phyloP scores from a whole-genome alignment of 2,329 filamentous ascomycete species.

The Monosporascus sp. region DNA sequence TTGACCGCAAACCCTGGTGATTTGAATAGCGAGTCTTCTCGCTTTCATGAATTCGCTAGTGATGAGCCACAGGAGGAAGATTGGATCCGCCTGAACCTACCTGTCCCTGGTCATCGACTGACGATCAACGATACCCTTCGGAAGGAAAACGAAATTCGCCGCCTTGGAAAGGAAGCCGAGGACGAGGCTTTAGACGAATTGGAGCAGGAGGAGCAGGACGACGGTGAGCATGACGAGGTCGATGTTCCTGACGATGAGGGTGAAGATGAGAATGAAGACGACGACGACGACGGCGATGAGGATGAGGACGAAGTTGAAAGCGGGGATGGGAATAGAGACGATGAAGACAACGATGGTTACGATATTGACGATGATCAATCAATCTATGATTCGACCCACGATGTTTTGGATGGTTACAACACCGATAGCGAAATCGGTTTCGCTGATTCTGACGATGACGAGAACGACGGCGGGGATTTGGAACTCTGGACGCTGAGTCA shows the following conservation, averaged over 20 bases:
- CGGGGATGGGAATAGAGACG: constrained; percentile 34
- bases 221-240: constrained; percentile 44
- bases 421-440: constrained; percentile 68
- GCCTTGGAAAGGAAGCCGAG: constrained; percentile 82
- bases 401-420: constrained; percentile 63
- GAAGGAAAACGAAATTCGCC: constrained; percentile 85
- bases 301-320: constrained; percentile 44
- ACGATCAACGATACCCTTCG: constrained; percentile 85
- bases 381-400: constrained; percentile 53
- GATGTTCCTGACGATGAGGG: constrained; percentile 45
- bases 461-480: constrained; percentile 62
- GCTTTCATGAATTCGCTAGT: constrained; percentile 89
- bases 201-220: constrained; percentile 52
- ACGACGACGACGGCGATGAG: constrained; percentile 47
- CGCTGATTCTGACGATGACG: constrained; percentile 63
- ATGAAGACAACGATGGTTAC: constrained; percentile 45
- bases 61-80: constrained; percentile 79
- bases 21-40: constrained; percentile 50
- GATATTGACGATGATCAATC: constrained; percentile 55
- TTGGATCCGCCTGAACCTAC: constrained; percentile 72
- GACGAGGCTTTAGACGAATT: constrained; percentile 77
- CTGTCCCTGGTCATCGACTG: constrained; percentile 61
- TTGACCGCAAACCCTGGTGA: constrained; percentile 46
- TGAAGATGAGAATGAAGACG: constrained; percentile 47
- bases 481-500: constrained; percentile 50